Percentiles rank a stretch among this genome's conserved stretches.
Conservation (phyloP, 306 rosid species). For the Quercus mongolica region DNA sequence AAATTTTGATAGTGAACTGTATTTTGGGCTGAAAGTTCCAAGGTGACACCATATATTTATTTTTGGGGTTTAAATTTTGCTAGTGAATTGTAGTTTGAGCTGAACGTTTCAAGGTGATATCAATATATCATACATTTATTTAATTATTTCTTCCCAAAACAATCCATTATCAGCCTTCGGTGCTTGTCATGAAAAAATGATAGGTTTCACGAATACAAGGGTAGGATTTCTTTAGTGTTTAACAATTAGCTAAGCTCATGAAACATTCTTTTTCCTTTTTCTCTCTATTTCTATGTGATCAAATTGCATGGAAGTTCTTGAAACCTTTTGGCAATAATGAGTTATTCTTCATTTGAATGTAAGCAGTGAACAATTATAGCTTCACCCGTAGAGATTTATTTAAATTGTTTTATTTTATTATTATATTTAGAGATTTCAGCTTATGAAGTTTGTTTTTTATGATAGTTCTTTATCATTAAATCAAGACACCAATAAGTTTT, state of each 20-base stretch:
- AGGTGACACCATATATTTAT: no score
- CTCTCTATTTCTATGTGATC: background rate
- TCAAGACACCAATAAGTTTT: accelerated
- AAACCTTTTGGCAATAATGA: background rate
- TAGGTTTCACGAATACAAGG: background rate
- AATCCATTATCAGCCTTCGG: background rate
- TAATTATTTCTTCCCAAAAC: background rate
- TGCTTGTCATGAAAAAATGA: background rate
- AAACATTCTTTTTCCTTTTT: background rate
- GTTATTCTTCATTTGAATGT: slow-evolving; percentile 3
- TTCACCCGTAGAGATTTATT: background rate
- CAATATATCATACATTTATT: background rate
- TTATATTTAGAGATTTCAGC: no score
- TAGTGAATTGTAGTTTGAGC: background rate
- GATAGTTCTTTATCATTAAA: accelerated
- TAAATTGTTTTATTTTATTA: slow-evolving; percentile 12
- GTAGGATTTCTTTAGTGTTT: background rate
- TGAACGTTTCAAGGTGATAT: background rate
- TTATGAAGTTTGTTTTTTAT: accelerated
- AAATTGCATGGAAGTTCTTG: background rate
- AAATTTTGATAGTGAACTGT: no score
- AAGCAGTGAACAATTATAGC: slow-evolving; percentile 16
- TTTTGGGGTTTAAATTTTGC: no score
- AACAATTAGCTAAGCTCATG: background rate
- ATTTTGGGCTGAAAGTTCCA: no score